A percentile compares a stretch with the other conserved stretches of the same genome.
Conservation (phyloP, 345 rosid species). For the Camelina laxa region DNA sequence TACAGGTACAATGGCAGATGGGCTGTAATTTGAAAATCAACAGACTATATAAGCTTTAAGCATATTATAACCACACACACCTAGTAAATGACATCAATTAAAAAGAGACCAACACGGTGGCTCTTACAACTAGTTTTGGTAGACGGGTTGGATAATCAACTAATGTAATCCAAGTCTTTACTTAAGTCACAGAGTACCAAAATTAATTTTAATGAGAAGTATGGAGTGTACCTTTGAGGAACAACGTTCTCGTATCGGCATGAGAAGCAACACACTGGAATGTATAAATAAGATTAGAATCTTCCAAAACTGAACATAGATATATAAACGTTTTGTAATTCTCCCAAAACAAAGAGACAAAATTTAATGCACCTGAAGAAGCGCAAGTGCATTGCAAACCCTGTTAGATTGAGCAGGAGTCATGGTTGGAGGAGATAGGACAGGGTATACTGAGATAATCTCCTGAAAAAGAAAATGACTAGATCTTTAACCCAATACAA, state of each 20-base stretch:
- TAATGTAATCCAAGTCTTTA: conserved; percentile 1
- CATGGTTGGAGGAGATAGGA: conserved; percentile 41
- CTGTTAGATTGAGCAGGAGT: conserved; percentile 37
- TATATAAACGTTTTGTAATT: neutral
- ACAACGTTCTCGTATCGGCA: conserved; percentile 48
- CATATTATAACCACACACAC: neutral
- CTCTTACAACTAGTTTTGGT: neutral
- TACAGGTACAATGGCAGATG: conserved; percentile 52
- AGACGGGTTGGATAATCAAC: conserved; percentile 13
- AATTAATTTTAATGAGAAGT: neutral
- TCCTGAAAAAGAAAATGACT: conserved; percentile 49
- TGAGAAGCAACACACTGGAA: conserved; percentile 66
- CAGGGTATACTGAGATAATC: conserved; percentile 47
- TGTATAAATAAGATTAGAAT: conserved; percentile 6
- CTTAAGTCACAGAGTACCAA: neutral
- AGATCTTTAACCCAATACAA: neutral
- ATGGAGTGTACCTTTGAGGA: conserved; percentile 54
- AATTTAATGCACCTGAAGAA: conserved; percentile 54
- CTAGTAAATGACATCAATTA: conserved; percentile 14
- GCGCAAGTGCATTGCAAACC: conserved; percentile 58
- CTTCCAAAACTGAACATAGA: conserved; percentile 16
- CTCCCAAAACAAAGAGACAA: neutral
- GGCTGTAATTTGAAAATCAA: conserved; percentile 50
- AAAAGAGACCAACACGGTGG: conserved; percentile 19
- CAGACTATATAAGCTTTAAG: neutral